Conservation (phyloP, 2,329 filamentous ascomycete genomes). For the Fusarium sp. region DNA sequence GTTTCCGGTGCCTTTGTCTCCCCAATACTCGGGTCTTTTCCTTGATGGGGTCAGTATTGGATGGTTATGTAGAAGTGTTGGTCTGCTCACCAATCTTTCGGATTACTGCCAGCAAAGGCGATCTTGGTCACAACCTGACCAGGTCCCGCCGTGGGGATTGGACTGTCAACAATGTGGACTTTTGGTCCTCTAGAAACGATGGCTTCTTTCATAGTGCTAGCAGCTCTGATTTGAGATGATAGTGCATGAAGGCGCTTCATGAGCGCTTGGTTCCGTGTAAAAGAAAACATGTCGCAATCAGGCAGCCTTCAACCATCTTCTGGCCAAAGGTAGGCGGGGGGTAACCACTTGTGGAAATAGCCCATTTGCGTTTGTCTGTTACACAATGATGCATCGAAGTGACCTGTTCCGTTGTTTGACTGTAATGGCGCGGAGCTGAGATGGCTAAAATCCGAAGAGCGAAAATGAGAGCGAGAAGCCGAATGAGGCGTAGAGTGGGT, state of each 20-base stretch:
- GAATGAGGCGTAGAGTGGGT: constrained; percentile 18
- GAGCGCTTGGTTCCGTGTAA: not conserved
- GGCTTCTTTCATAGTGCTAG: constrained; percentile 32
- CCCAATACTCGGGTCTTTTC: constrained; percentile 39
- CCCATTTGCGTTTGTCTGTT: not conserved
- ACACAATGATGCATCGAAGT: not conserved
- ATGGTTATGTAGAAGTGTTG: not conserved
- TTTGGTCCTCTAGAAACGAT: constrained; percentile 22
- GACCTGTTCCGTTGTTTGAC: too few species aligned
- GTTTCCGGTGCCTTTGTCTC: constrained; percentile 11
- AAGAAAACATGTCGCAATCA: constrained; percentile 12
- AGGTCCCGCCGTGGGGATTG: constrained; percentile 14
- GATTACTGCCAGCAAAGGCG: constrained; percentile 23
- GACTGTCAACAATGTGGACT: constrained; percentile 22
- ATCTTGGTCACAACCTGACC: constrained; percentile 30
- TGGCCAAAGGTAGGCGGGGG: not conserved
- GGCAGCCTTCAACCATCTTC: not conserved
- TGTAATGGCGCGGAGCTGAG: constrained; percentile 3
- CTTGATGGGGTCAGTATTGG: not conserved
- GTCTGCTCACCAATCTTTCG: constrained; percentile 28
- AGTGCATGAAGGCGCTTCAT: not conserved
- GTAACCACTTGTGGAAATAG: not conserved
- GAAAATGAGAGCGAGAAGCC: constrained; percentile 25
- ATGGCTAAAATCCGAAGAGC: constrained; percentile 29
- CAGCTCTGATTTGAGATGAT: constrained; percentile 8